Conservation (phyloP, 2,329 filamentous ascomycete genomes). For the Albifimbria verrucaria region DNA sequence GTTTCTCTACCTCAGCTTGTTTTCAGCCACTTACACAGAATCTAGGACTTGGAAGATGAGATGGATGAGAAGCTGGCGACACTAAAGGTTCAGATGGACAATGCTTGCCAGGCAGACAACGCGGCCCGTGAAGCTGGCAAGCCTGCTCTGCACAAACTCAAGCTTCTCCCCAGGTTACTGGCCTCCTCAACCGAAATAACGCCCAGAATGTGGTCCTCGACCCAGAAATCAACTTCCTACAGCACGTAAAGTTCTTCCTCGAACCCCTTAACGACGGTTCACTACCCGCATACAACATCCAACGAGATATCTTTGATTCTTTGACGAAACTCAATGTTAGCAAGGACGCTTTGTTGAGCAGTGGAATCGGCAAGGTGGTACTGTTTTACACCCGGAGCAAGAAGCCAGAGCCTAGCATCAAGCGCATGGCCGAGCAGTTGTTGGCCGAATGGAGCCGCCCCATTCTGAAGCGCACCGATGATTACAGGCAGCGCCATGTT, state of each 20-base stretch:
- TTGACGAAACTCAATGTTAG: slow-evolving; percentile 80
- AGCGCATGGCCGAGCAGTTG: slow-evolving; percentile 89
- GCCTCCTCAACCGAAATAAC: slow-evolving; percentile 84
- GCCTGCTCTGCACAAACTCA: slow-evolving; percentile 88
- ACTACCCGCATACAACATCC: slow-evolving; percentile 93
- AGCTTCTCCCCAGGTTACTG: slow-evolving; percentile 89
- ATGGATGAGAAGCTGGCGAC: slow-evolving; percentile 87
- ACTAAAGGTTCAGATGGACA: slow-evolving; percentile 86
- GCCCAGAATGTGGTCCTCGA: slow-evolving; percentile 83
- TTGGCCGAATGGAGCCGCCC: slow-evolving; percentile 93
- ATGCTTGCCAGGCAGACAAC: slow-evolving; percentile 84
- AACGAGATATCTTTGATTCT: slow-evolving; percentile 86
- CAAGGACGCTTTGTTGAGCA: slow-evolving; percentile 85
- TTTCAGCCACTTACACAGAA: slow-evolving; percentile 8
- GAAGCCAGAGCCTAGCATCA: slow-evolving; percentile 82
- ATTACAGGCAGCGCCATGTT: slow-evolving; percentile 81
- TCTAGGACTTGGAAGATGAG: slow-evolving; percentile 85
- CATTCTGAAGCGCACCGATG: slow-evolving; percentile 88
- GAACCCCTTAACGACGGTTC: slow-evolving; percentile 93
- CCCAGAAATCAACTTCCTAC: slow-evolving; percentile 90
- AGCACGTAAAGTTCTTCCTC: slow-evolving; percentile 94
- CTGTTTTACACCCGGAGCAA: slow-evolving; percentile 97
- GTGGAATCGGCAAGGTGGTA: slow-evolving; percentile 92
- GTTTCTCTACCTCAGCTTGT: slow-evolving; percentile 24
- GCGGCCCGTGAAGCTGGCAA: slow-evolving; percentile 73